Base-by-base conservation (phyloP, 805 yeast species). In the Metschnikowia peoriensis region DNA sequence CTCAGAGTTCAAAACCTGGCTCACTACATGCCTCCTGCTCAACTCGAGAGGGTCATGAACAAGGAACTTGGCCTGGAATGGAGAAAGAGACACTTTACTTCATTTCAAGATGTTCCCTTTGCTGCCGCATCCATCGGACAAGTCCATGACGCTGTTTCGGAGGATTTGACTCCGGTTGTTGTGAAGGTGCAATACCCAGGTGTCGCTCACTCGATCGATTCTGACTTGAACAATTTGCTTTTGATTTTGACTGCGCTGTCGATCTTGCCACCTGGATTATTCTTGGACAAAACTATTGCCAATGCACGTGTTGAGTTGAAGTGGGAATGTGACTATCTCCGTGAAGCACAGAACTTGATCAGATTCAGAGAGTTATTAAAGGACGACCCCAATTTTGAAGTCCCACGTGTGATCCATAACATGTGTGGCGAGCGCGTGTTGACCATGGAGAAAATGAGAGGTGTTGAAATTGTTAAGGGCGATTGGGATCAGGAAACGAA, bases 61-160 rank as follows among this genome's bases (percentile, higher is more conserved):
- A 67, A 72, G 10, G 94, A 91, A 57, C 78, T 94, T 49, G 97
- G 98, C 12, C 73, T 71, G 8, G 76, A 82, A 53, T 94, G 99
- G 99, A 79, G 88, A 56, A 65, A 72, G 5, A 77, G 84, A 38
- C 66, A 73, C 46, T 94, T 89, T 66, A 71, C 85, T 10, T 72
- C 81, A 1, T 94, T 94, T 68, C 89, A 90, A 51, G 94, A 89
- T 58, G 77, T 86, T 22, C 99, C 99, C 6, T 82, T 94, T 51
- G 98, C 98, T 0, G 97, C 99, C 2, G 97, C 99, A 0, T 90
- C 97, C 6, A 94, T 94, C 58, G 97, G 98, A 1, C 98, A 94
- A 70, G 98, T 94, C 7, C 99, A 94, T 69, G 79, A 76, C 38
- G 99, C 97, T 1, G 83, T 81, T 17, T 75, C 90, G 14, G 79